Conservation (phyloP, 805 yeast species). For the Pichia exigua region DNA sequence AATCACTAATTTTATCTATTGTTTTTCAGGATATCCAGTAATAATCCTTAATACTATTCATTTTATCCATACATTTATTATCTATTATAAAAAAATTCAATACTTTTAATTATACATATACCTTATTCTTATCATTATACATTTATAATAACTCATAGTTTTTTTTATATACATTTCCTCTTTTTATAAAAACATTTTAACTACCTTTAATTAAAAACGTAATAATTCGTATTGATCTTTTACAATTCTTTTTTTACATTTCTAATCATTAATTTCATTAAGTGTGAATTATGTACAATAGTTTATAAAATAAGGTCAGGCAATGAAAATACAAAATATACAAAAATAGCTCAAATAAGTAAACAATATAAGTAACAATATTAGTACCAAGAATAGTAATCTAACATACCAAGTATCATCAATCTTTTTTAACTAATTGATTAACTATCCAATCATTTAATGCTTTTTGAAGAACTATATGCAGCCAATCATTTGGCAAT, state of each 20-base stretch:
- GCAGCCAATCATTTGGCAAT: slow-evolving; percentile 7
- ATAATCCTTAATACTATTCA: background rate
- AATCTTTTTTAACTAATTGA: background rate
- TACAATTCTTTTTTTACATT: no score
- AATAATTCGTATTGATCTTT: no score
- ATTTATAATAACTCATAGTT: background rate
- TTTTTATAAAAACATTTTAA: background rate
- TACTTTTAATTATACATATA: background rate
- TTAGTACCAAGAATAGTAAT: no score
- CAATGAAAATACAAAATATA: background rate
- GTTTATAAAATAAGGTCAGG: background rate
- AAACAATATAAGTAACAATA: no score
- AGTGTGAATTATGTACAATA: background rate
- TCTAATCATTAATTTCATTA: background rate
- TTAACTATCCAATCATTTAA: slow-evolving; percentile 1
- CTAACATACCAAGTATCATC: background rate
- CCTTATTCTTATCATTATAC: background rate
- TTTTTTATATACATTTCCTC: background rate
- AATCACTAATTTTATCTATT: background rate
- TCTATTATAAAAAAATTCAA: background rate
- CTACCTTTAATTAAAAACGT: background rate
- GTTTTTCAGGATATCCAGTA: background rate
- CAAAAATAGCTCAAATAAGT: no score
- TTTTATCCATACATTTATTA: background rate
- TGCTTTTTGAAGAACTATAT: background rate